Percentiles rank a stretch among this genome's conserved stretches.
These are phyloP conservation scores for Quercus phellos DNA, from an alignment of 331 rosid species.

Conservation along the genomic window DNA sequence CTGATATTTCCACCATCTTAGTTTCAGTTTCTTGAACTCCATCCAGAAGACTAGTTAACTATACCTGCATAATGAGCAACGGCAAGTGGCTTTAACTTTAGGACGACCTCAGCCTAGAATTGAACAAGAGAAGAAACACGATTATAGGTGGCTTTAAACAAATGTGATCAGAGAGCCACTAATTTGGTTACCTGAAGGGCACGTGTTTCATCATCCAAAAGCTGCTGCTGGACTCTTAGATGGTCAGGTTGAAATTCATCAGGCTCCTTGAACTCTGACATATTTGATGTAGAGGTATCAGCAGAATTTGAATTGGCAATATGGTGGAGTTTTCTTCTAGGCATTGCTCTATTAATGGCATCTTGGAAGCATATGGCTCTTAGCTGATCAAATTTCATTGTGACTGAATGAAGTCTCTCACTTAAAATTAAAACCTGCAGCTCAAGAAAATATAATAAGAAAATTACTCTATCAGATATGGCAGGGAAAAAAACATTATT, in stretches of 20 bases:
- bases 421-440: slow-evolving; percentile 73
- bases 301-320: slow-evolving; percentile 32
- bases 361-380: slow-evolving; percentile 86
- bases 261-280: slow-evolving; percentile 19
- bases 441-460: slow-evolving; percentile 1
- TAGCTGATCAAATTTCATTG: slow-evolving; percentile 79
- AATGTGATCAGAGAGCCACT: background rate
- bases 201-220: slow-evolving; percentile 86
- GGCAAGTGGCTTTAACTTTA: slow-evolving; percentile 8
- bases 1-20: slow-evolving; percentile 98
- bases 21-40: slow-evolving; percentile 85
- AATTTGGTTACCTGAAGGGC: slow-evolving; percentile 77
- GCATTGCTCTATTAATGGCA: slow-evolving; percentile 67
- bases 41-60: slow-evolving; percentile 66
- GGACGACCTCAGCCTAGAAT: slow-evolving; percentile 14
- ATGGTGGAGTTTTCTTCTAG: slow-evolving; percentile 64
- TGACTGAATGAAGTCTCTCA: slow-evolving; percentile 83
- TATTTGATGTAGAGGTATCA: slow-evolving; percentile 36
- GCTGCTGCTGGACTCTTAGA: slow-evolving; percentile 69
- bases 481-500: background rate
- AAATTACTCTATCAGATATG: slow-evolving; percentile 9
- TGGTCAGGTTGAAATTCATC: slow-evolving; percentile 37
- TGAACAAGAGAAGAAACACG: background rate
- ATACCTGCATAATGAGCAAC: slow-evolving; percentile 49
- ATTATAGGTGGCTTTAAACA: background rate